Evolutionary conservation across 225 moss, liverwort and hornwort species (phyloP), one percentile per base, ranked within the genome.

Genomic region (Straminergon stramineum): DNA sequence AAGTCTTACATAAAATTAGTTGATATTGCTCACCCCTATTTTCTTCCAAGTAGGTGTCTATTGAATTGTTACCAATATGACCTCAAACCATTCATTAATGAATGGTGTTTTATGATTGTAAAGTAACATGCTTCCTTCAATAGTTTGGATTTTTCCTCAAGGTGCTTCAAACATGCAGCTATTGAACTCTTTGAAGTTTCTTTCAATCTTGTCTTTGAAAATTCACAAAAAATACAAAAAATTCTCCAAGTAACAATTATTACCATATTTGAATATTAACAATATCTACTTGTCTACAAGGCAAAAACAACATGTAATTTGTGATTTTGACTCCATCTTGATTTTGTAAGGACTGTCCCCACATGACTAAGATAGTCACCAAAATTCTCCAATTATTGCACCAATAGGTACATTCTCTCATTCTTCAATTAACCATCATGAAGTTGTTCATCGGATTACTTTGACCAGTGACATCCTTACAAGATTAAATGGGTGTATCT

Each of bases 21-120:
- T 19, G 13, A 34, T 21, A 53, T 3, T 0, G 0, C 21, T 52
- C 1, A 2, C 32, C 2, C 19, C 0, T 21, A 13, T 52, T 52
- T 1, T 52, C 52, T 0, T 52, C 5, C 5, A 5, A 53, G 8
- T 22, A 53, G 22, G 8, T 35, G 14, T 9, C 14, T 77, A 53
- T 14, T 53, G 3, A 77, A 22, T 22, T 53, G 4, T 77, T 8
- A 34, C 13, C 8, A 53, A 35, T 55, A 37, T 55, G 9, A 4
- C 8, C 2, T 15, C 15, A 78, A 35, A 78, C 2, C 22, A 35
- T 56, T 56, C 0, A 1, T 3, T 13, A 7, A 16, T 23, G 12
- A 53, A 13, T 52, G 10, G 13, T 0, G 0, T 3, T 22, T 53
- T 1, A 22, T 22, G 5, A 77, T 52, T 34, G 5, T 34, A 35